Evolutionary conservation across 768 basidiomycete genomes (phyloP).

Genomic region (Cystofilobasidium bisporidii): DNA sequence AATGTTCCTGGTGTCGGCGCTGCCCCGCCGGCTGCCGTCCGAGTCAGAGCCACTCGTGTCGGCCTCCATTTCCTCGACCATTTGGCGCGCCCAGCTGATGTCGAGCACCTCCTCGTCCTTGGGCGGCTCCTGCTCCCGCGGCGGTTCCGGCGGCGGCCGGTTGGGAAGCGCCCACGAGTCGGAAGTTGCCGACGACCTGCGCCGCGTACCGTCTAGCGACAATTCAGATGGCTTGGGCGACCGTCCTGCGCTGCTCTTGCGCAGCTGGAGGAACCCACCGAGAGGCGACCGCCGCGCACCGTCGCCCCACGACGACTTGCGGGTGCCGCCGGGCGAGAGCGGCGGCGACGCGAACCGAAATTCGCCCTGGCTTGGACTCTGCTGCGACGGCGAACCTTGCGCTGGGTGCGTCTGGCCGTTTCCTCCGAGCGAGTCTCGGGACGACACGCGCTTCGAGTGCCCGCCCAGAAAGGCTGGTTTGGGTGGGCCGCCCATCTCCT

Average conservation of each 20-base stretch:
- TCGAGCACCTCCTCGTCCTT: slow-evolving; percentile 17
- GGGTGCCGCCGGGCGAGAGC: neutral
- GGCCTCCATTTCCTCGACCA: slow-evolving; percentile 23
- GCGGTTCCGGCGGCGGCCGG: slow-evolving; percentile 5
- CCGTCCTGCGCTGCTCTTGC: slow-evolving; percentile 1
- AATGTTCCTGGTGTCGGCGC: neutral
- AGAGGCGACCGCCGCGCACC: neutral
- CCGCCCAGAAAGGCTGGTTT: neutral
- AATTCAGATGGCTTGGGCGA: neutral
- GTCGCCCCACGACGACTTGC: slow-evolving; percentile 9
- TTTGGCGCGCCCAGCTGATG: slow-evolving; percentile 24
- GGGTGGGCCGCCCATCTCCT: neutral
- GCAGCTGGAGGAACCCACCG: neutral
- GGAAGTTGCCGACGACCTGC: neutral
- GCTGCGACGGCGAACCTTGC: neutral
- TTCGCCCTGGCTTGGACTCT: neutral
- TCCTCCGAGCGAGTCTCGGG: neutral
- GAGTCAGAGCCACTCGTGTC: slow-evolving; percentile 3
- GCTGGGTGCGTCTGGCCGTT: neutral
- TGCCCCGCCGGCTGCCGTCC: neutral
- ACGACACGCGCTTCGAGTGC: neutral
- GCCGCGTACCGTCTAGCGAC: neutral
- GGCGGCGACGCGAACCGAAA: neutral
- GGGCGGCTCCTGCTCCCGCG: slow-evolving; percentile 2
- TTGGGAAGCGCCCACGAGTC: neutral